Percentiles rank a stretch among this genome's conserved stretches.
Conservation (phyloP, 805 yeast genomes). For the Yarrowia deformans region DNA sequence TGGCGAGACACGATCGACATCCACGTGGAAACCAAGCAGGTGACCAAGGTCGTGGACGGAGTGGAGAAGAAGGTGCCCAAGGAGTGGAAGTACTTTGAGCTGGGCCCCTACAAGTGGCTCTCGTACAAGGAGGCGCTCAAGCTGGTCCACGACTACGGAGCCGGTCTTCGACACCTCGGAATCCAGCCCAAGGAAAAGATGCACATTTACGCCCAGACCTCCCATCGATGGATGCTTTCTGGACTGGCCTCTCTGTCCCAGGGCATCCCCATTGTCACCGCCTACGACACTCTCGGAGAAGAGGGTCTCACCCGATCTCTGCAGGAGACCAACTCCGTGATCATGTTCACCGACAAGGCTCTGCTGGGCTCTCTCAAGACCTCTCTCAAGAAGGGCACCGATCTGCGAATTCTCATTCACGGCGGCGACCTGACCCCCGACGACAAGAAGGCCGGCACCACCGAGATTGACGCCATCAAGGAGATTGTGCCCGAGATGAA, state of each 20-base stretch:
- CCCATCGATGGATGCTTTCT: constrained; percentile 88
- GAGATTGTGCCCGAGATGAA: constrained; percentile 78
- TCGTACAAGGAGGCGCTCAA: constrained; percentile 64
- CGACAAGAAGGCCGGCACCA: constrained; percentile 66
- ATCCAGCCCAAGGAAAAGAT: constrained; percentile 68
- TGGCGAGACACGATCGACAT: constrained; percentile 78
- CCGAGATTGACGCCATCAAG: constrained; percentile 59
- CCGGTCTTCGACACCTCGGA: constrained; percentile 80
- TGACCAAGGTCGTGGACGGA: constrained; percentile 82
- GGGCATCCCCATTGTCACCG: constrained; percentile 87
- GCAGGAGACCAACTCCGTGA: constrained; percentile 78
- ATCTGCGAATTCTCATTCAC: constrained; percentile 75
- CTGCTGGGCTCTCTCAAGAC: constrained; percentile 69
- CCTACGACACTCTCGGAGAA: constrained; percentile 94
- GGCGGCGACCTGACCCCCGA: constrained; percentile 64
- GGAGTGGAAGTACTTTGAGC: constrained; percentile 86
- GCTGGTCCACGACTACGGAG: constrained; percentile 63
- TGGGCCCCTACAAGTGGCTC: constrained; percentile 72
- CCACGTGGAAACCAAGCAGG: constrained; percentile 75
- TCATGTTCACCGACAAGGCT: constrained; percentile 82
- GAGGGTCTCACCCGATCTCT: constrained; percentile 81
- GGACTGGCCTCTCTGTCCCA: constrained; percentile 81
- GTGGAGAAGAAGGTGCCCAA: constrained; percentile 74
- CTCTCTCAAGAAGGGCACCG: constrained; percentile 70
- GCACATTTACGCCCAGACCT: constrained; percentile 88